Percentiles rank a stretch among this genome's conserved stretches.
Evolutionary conservation across 164 flowering plant genomes (phyloP).

Genomic region (Chimonanthus praecox): DNA sequence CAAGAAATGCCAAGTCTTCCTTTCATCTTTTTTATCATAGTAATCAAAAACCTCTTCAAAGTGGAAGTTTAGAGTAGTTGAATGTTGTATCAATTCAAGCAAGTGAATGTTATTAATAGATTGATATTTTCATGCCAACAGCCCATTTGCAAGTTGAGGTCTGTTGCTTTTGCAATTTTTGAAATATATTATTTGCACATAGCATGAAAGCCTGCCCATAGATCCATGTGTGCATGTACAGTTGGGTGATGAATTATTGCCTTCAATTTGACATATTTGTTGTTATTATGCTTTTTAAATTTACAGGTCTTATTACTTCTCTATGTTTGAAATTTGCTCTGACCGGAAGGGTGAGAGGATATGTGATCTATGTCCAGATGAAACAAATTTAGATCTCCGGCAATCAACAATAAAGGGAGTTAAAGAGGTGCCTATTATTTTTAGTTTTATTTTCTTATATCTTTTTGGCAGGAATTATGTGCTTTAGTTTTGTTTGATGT

Average conservation of each 20-base stretch:
- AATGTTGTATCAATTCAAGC: neutral
- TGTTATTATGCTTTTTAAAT: neutral
- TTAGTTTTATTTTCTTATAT: neutral
- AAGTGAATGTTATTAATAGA: neutral
- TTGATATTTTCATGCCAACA: neutral
- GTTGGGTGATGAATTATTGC: neutral
- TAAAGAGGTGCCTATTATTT: slow-evolving; percentile 48
- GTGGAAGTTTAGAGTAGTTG: neutral
- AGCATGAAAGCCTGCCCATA: neutral
- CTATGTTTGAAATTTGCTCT: slow-evolving; percentile 77
- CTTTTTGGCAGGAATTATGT: neutral
- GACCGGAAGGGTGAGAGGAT: slow-evolving; percentile 69
- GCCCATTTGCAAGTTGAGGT: no score
- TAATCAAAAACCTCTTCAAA: neutral
- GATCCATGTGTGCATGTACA: neutral
- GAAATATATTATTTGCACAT: no score
- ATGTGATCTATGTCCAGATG: slow-evolving; percentile 50
- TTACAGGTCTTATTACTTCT: slow-evolving; percentile 52
- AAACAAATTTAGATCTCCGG: slow-evolving; percentile 44
- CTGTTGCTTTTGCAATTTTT: no score
- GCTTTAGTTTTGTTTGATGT: neutral
- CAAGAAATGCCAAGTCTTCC: no score
- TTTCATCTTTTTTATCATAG: no score
- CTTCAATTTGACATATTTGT: neutral
- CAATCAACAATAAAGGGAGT: slow-evolving; percentile 63